phyloP scores from a whole-genome alignment of 768 basidiomycete genomes.

The Collybia mongolica region DNA sequence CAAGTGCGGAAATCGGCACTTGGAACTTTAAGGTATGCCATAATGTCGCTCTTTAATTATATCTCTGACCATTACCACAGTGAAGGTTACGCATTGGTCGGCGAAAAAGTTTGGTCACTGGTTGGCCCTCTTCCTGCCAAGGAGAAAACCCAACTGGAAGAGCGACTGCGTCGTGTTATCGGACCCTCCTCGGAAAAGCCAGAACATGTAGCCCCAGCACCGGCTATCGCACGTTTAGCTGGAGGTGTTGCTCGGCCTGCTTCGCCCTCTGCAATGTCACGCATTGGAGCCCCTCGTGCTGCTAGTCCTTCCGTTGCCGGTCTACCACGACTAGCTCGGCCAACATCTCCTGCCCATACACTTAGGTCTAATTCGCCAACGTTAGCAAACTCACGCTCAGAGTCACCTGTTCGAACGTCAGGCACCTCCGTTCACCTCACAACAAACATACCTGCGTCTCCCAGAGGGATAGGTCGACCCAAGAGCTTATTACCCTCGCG shows the following conservation, averaged over 20 bases:
- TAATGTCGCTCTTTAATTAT: constrained; percentile 3
- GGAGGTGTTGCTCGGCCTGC: constrained; percentile 46
- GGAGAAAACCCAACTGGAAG: constrained; percentile 91
- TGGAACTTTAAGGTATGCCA: constrained; percentile 62
- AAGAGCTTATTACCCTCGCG: constrained; percentile 77
- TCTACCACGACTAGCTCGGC: constrained; percentile 35
- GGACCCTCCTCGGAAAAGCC: constrained; percentile 55
- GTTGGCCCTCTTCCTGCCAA: constrained; percentile 78
- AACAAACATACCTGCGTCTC: constrained; percentile 37
- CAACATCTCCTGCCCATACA: constrained; percentile 46
- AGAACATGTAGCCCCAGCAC: constrained; percentile 30
- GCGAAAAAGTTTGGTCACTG: constrained; percentile 81
- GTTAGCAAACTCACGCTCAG: constrained; percentile 31
- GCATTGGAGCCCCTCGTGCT: constrained; percentile 16
- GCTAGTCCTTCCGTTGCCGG: constrained; percentile 29
- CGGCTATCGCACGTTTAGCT: constrained; percentile 54
- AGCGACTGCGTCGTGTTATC: constrained; percentile 79
- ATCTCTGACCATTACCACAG: constrained; percentile 35
- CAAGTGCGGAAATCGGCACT: constrained; percentile 87
- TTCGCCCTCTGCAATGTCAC: constrained; percentile 16
- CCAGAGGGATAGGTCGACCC: constrained; percentile 48
- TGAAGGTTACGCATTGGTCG: constrained; percentile 78
- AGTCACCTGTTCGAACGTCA: constrained; percentile 41
- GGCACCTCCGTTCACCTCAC: constrained; percentile 15
- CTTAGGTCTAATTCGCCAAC: constrained; percentile 43